Evolutionary conservation across 176 grass and related monocot species (phyloP), one percentile per base, ranked within the genome.

Genomic region (Oryza coarctata): DNA sequence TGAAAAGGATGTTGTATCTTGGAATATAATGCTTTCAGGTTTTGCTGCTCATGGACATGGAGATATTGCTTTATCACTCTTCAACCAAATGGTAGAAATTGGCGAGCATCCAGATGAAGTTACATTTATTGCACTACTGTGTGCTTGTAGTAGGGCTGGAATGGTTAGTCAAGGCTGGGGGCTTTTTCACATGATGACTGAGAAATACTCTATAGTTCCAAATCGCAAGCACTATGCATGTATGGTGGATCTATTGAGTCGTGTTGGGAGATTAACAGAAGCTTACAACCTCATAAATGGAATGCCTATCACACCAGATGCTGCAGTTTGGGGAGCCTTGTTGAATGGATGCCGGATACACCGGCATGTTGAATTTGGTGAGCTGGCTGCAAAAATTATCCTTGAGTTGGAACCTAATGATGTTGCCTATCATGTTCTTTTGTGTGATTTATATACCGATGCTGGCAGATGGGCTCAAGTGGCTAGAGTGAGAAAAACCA

Each of bases 211-310:
- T 5, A 88, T 95, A 76, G 76, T 88, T 73, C 95, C 92, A 39
- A 94, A 98, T 90, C 85, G 95, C 30, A 98, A 79, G 76, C 95
- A 98, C 71, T 98, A 98, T 84, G 90, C 92, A 58, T 95, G 95
- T 85, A 91, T 98, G 88, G 95, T 98, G 76, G 92, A 98, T 88
- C 88, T 98, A 31, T 80, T 98, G 36, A 90, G 95, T 63, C 92
- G 92, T 23, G 88, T 87, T 38, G 95, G 95, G 38, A 85, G 61
- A 45, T 76, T 98, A 66, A 74, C 86, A 60, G 86, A 89, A 93
- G 95, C 90, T 14, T 78, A 89, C 40, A 85, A 91, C 14, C 86
- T 98, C 70, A 95, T 98, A 82, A 81, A 86, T 74, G 85, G 87
- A 70, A 94, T 98, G 90, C 88, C 82, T 82, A 78, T 92, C 41